Evolutionary conservation across 208 protist genomes (phyloP).

Genomic region (Leishmania lainsoni): DNA sequence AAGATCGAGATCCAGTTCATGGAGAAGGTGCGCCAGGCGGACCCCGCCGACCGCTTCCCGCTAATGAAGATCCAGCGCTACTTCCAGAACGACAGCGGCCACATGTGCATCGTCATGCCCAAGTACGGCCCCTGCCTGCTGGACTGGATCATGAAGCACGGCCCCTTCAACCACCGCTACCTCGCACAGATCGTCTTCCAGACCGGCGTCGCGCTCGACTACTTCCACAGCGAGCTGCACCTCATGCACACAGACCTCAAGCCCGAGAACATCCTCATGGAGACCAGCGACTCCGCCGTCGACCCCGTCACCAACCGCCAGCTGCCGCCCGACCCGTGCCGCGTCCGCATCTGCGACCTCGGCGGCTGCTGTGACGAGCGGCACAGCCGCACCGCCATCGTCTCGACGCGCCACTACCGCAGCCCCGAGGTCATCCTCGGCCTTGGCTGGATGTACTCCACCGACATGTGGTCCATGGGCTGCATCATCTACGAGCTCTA

Average conservation of each 20-base stretch:
- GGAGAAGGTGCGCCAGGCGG: slow-evolving; percentile 71
- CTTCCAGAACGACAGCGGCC: slow-evolving; percentile 79
- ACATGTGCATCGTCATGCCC: slow-evolving; percentile 87
- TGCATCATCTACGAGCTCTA: slow-evolving; percentile 84
- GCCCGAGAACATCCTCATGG: slow-evolving; percentile 85
- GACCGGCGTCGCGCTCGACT: slow-evolving; percentile 69
- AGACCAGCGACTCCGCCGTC: slow-evolving; percentile 58
- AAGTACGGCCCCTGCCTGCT: slow-evolving; percentile 75
- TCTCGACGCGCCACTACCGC: slow-evolving; percentile 61
- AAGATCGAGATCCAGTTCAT: slow-evolving; percentile 91
- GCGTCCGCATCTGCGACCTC: slow-evolving; percentile 70
- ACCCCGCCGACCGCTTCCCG: slow-evolving; percentile 70
- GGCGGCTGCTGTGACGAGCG: slow-evolving; percentile 42
- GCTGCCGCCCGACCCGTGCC: slow-evolving; percentile 48
- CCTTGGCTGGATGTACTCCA: slow-evolving; percentile 65
- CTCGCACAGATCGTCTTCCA: slow-evolving; percentile 84
- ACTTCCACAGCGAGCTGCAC: slow-evolving; percentile 76
- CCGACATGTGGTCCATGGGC: slow-evolving; percentile 82
- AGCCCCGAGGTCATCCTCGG: slow-evolving; percentile 77
- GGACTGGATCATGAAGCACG: slow-evolving; percentile 83
- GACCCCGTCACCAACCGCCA: slow-evolving; percentile 72
- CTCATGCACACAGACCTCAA: slow-evolving; percentile 86
- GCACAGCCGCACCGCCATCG: slow-evolving; percentile 42
- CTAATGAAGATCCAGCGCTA: slow-evolving; percentile 82
- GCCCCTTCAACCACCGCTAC: slow-evolving; percentile 68